A percentile compares a stretch with the other conserved stretches of the same genome.
Evolutionary conservation across 1,284 basidiomycete genomes (phyloP).

Genomic region (Vanrija sp.): DNA sequence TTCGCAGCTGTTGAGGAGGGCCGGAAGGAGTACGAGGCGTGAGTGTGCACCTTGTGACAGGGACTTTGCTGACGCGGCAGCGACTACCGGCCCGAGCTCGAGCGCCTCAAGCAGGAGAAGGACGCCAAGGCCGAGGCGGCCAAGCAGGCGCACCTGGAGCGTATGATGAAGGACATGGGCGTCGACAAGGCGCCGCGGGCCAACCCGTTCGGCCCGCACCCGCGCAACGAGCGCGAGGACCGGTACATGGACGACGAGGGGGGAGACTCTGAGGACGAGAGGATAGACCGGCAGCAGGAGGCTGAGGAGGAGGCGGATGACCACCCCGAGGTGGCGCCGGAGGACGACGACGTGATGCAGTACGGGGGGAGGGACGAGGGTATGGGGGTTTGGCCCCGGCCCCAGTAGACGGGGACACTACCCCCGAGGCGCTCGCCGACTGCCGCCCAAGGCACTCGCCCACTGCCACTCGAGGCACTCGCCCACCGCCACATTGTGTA

Average conservation of each 20-base stretch:
- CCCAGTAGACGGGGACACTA: conserved; percentile 4
- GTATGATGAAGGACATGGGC: conserved; percentile 80
- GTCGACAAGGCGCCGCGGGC: conserved; percentile 61
- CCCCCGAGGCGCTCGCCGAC: too few species aligned
- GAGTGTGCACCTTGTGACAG: conserved; percentile 29
- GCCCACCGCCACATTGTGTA: too few species aligned
- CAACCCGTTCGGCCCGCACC: conserved; percentile 50
- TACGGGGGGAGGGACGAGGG: conserved; percentile 5
- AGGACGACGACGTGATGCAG: conserved; percentile 17
- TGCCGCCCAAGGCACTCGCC: too few species aligned
- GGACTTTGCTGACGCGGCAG: conserved; percentile 49
- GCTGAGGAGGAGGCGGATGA: conserved; percentile 51
- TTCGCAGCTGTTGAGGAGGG: conserved; percentile 85
- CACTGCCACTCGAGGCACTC: too few species aligned
- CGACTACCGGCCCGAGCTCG: conserved; percentile 87
- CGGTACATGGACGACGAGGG: conserved; percentile 10
- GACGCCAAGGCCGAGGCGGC: conserved; percentile 60
- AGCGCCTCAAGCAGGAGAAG: conserved; percentile 57
- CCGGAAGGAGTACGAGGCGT: conserved; percentile 83
- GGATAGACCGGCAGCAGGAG: conserved; percentile 44
- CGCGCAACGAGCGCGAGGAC: conserved; percentile 45
- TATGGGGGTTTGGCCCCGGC: conserved; percentile 4
- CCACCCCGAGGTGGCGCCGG: conserved; percentile 32
- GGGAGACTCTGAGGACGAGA: conserved; percentile 54
- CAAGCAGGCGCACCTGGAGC: conserved; percentile 68